Base-by-base conservation (phyloP, 352 stramenopile genomes). In the Globisporangium yorkense region DNA sequence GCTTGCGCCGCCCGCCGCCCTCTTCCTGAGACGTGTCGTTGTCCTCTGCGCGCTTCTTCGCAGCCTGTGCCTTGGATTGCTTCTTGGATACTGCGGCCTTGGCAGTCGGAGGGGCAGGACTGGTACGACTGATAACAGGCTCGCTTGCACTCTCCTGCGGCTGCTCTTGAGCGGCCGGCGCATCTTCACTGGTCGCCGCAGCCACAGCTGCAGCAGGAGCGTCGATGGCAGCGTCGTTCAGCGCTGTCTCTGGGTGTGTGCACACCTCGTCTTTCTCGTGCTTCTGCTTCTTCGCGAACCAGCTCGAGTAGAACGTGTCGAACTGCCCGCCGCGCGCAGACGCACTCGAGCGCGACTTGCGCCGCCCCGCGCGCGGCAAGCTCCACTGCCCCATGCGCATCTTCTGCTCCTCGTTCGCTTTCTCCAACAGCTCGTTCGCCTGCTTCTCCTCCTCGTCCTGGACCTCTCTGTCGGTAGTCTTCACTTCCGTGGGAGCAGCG, bases 321-420 rank as follows among this genome's bases (percentile, higher is more conserved):
- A 88, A 87, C 51, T 86, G 75, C 15, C 61, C 69, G 21, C 72
- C 63, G 20, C 72, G 68, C 53, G 72, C 62, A 20, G 68, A 75
- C 9, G 71, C 66, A 40, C 62, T 84, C 0, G 65, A 57, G 83
- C 13, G 70, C 65, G 53, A 71, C 56, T 75, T 84, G 44, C 67
- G 73, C 1, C 71, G 76, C 18, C 68, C 68, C 15, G 69, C 67
- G 43, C 78, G 77, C 15, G 80, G 75, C 48, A 85, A 60, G 21
- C 82, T 84, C 83, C 83, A 93, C 67, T 93, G 83, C 8, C 83
- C 83, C 59, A 92, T 70, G 8, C 71, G 61, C 57, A 81, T 70
- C 51, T 87, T 78, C 52, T 87, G 71, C 47, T 86, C 76, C 6
- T 80, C 70, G 48, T 57, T 65, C 58, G 58, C 62, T 47, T 61